Evolutionary conservation across 495 filamentous ascomycete species (phyloP).

Genomic region (Podospora conica): DNA sequence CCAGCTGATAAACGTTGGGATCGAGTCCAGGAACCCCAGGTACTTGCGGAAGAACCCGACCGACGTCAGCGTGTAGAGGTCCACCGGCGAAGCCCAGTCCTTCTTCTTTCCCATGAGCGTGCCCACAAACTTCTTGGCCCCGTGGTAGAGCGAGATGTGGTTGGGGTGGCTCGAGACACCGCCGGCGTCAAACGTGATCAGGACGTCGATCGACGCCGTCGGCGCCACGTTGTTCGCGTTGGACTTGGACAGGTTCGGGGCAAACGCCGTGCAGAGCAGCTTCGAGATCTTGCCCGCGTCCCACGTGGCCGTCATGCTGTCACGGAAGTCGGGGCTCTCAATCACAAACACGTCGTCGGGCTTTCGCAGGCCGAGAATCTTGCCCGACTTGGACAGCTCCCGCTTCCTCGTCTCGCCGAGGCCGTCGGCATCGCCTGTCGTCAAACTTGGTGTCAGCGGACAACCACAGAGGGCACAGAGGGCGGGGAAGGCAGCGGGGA

Average conservation of each 20-base stretch:
- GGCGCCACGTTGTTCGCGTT: slow-evolving; percentile 34
- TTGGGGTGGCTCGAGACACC: slow-evolving; percentile 87
- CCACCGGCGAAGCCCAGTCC: slow-evolving; percentile 66
- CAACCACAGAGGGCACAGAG: neutral
- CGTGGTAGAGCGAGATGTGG: slow-evolving; percentile 80
- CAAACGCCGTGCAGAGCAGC: slow-evolving; percentile 63
- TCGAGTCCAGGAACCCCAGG: slow-evolving; percentile 63
- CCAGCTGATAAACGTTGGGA: slow-evolving; percentile 52
- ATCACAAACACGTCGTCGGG: slow-evolving; percentile 74
- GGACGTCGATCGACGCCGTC: slow-evolving; percentile 63
- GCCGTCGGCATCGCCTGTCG: slow-evolving; percentile 71
- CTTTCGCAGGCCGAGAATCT: slow-evolving; percentile 63
- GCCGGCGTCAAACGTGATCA: slow-evolving; percentile 79
- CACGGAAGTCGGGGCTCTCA: slow-evolving; percentile 74
- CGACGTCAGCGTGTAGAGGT: slow-evolving; percentile 74
- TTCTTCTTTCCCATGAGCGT: slow-evolving; percentile 53
- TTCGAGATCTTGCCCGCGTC: slow-evolving; percentile 57
- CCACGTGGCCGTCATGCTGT: slow-evolving; percentile 79
- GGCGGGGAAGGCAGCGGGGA: neutral
- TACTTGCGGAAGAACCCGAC: slow-evolving; percentile 75
- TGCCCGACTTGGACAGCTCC: slow-evolving; percentile 73
- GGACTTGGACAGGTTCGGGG: slow-evolving; percentile 47
- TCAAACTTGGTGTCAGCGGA: neutral
- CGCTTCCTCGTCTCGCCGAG: slow-evolving; percentile 73
- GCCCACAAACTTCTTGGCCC: slow-evolving; percentile 66